A percentile compares a stretch with the other conserved stretches of the same genome.
These are phyloP conservation scores for Glaciozyma antarctica DNA, from an alignment of 768 basidiomycete species.

Conservation along the genomic window DNA sequence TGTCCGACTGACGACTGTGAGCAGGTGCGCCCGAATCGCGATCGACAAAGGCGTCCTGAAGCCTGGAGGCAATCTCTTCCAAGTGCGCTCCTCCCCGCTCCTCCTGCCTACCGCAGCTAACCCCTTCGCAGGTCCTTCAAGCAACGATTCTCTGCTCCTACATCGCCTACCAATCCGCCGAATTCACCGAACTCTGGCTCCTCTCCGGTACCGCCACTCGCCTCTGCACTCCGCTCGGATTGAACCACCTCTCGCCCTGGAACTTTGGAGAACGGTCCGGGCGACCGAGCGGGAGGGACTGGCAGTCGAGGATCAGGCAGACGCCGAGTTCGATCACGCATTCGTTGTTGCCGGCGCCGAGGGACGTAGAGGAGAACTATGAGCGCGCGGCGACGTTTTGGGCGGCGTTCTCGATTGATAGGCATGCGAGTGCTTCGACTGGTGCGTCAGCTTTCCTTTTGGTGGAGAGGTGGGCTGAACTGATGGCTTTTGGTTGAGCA, in stretches of 20 bases:
- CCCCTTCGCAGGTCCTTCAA: conserved; percentile 18
- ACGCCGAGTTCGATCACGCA: not conserved
- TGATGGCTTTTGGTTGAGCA: not conserved
- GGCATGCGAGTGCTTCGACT: conserved; percentile 26
- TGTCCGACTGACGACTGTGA: no score
- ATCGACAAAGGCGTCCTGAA: conserved; percentile 4
- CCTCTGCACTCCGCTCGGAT: conserved; percentile 23
- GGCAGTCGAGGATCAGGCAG: no score
- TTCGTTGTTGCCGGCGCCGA: conserved; percentile 5
- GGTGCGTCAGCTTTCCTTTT: not conserved
- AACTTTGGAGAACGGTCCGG: conserved; percentile 2
- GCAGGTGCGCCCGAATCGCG: not conserved
- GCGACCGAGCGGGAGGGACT: no score
- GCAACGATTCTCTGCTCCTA: conserved; percentile 15
- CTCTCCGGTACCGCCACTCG: conserved; percentile 20
- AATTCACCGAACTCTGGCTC: conserved; percentile 25
- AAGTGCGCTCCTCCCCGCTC: conserved; percentile 1
- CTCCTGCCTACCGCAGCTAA: no score
- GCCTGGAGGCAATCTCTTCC: conserved; percentile 10
- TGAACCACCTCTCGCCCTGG: conserved; percentile 28
- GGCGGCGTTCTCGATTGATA: conserved; percentile 29
- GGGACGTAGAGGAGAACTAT: conserved; percentile 19
- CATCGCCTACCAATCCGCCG: conserved; percentile 15
- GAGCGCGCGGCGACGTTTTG: conserved; percentile 23
- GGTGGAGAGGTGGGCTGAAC: not conserved